These are phyloP conservation scores for Russula emetica DNA, from an alignment of 768 basidiomycete species.

Conservation along the genomic window DNA sequence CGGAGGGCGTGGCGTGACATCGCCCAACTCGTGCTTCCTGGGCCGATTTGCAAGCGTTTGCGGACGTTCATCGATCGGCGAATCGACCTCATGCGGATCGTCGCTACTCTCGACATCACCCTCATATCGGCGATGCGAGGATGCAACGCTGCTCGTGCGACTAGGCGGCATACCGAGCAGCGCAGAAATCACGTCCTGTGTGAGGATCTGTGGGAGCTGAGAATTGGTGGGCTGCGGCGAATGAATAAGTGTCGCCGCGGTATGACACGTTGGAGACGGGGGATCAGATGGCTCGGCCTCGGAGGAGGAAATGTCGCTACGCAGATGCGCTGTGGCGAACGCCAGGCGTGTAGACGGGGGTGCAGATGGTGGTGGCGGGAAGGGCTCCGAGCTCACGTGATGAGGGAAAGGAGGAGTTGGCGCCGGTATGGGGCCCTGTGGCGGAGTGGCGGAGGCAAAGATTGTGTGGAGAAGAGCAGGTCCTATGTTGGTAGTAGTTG, in stretches of 20 bases:
- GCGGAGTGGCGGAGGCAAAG: slow-evolving; percentile 61
- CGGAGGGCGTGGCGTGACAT: slow-evolving; percentile 62
- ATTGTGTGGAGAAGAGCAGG: slow-evolving; percentile 61
- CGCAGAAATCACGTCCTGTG: slow-evolving; percentile 62
- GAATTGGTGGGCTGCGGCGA: slow-evolving; percentile 55
- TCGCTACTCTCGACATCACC: slow-evolving; percentile 38
- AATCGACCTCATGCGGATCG: slow-evolving; percentile 29
- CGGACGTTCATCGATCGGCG: slow-evolving; percentile 25
- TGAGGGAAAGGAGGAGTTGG: slow-evolving; percentile 22
- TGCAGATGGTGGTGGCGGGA: slow-evolving; percentile 28
- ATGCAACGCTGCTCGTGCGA: slow-evolving; percentile 35
- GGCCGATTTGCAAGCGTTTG: slow-evolving; percentile 7
- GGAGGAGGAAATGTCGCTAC: slow-evolving; percentile 17
- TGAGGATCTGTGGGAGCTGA: slow-evolving; percentile 59
- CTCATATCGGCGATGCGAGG: slow-evolving; percentile 35
- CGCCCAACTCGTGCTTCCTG: slow-evolving; percentile 33
- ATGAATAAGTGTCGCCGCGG: slow-evolving; percentile 39
- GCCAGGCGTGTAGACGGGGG: slow-evolving; percentile 25
- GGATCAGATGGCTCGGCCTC: slow-evolving; percentile 19
- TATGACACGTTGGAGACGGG: slow-evolving; percentile 16
- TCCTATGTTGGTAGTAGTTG: slow-evolving; percentile 39
- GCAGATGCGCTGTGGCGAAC: slow-evolving; percentile 29
- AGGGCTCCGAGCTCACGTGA: slow-evolving; percentile 24
- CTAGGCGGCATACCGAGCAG: slow-evolving; percentile 53
- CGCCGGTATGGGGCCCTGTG: slow-evolving; percentile 18